Percentiles rank a stretch among this genome's conserved stretches.
These are phyloP conservation scores for Diophrys sp. DNA, from an alignment of 73 alveolate species.

Conservation along the genomic window DNA sequence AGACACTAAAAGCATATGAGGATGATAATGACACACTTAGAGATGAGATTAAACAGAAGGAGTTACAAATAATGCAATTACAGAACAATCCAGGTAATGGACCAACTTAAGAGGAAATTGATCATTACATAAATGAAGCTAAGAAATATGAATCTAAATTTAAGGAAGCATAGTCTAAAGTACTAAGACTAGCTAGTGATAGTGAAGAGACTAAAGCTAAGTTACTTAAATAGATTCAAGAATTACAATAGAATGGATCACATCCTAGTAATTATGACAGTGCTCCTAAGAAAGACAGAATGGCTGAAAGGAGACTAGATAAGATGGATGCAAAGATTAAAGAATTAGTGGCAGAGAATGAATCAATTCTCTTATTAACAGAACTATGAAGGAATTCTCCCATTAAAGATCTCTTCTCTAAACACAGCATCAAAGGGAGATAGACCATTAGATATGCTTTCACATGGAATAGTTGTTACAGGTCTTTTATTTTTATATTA, in stretches of 20 bases:
- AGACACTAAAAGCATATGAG: neutral
- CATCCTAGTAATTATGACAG: neutral
- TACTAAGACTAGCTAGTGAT: neutral
- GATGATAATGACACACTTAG: neutral
- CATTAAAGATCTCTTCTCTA: no score
- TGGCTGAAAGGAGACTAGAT: neutral
- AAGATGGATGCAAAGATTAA: neutral
- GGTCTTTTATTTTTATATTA: no score
- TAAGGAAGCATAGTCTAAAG: neutral
- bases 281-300: neutral
- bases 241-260: neutral
- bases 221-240: neutral
- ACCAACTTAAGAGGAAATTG: neutral
- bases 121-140: neutral
- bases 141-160: neutral
- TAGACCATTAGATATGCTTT: no score
- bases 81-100: neutral
- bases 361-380: neutral
- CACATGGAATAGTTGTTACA: no score
- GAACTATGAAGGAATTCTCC: neutral
- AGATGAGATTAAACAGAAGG: neutral
- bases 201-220: neutral
- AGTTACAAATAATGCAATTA: neutral
- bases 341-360: neutral
- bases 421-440: no score